phyloP scores from a whole-genome alignment of 2,329 filamentous ascomycete species.

The Fusarium sp. region DNA sequence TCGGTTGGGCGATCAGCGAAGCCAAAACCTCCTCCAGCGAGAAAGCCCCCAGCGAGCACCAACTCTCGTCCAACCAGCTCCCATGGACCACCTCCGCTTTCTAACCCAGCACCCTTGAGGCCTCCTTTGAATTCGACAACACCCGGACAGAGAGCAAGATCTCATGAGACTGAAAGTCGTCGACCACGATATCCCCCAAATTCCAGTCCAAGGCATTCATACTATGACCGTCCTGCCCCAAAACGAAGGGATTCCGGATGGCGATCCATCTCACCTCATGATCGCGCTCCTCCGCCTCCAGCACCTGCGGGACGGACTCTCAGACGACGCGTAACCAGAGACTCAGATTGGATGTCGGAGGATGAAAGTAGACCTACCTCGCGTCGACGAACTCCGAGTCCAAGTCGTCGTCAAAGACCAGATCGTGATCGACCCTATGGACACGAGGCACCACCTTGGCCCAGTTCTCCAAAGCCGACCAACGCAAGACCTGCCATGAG shows the following conservation, averaged over 20 bases:
- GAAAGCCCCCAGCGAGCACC: slow-evolving; percentile 7
- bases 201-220: slow-evolving; percentile 26
- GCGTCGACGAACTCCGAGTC: slow-evolving; percentile 22
- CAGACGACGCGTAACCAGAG: slow-evolving; percentile 36
- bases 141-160: slow-evolving; percentile 33
- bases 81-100: slow-evolving; percentile 11
- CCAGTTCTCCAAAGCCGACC: neutral
- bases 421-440: slow-evolving; percentile 7
- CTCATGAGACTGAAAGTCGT: slow-evolving; percentile 37
- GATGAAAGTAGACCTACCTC: slow-evolving; percentile 40
- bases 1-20: slow-evolving; percentile 35
- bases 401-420: slow-evolving; percentile 14
- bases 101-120: slow-evolving; percentile 1
- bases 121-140: slow-evolving; percentile 11
- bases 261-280: slow-evolving; percentile 37
- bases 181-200: slow-evolving; percentile 19
- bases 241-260: slow-evolving; percentile 20
- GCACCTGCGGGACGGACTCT: slow-evolving; percentile 6
- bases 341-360: slow-evolving; percentile 42
- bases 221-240: slow-evolving; percentile 28
- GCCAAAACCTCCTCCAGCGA: slow-evolving; percentile 33
- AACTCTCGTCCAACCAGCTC: slow-evolving; percentile 29
- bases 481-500: slow-evolving; percentile 22
- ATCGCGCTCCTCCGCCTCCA: slow-evolving; percentile 14
- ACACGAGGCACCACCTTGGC: slow-evolving; percentile 10